Percentiles rank a stretch among this genome's conserved stretches.
phyloP scores from a whole-genome alignment of 345 rosid species.

The Eucalyptus viminalis region DNA sequence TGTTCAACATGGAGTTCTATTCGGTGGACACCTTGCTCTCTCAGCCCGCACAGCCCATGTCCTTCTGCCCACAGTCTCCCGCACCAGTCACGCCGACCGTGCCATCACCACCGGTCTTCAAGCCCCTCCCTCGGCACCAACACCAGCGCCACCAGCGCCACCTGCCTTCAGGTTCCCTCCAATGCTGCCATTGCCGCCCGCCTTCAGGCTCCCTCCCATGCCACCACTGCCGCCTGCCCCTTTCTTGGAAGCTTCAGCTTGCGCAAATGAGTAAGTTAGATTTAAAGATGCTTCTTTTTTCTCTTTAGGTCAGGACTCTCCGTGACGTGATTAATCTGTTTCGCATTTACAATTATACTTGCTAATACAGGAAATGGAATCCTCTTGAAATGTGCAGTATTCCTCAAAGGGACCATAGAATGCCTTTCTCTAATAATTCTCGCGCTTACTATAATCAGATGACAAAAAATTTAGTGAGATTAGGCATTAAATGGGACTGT shows the following conservation, averaged over 20 bases:
- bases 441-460: background rate
- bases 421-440: background rate
- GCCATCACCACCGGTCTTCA: conserved; percentile 33
- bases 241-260: conserved; percentile 62
- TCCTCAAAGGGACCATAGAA: background rate
- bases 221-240: conserved; percentile 38
- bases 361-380: background rate
- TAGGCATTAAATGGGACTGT: background rate
- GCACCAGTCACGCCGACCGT: conserved; percentile 10
- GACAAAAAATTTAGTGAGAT: background rate
- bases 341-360: background rate
- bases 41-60: conserved; percentile 56
- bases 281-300: background rate
- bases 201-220: conserved; percentile 33
- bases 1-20: conserved; percentile 49
- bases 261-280: conserved; percentile 61
- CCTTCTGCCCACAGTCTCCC: conserved; percentile 32
- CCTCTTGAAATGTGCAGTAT: background rate
- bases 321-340: background rate
- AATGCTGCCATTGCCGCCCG: conserved; percentile 30
- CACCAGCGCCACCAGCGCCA: background rate
- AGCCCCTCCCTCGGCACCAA: background rate
- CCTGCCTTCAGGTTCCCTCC: background rate
- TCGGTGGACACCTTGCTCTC: conserved; percentile 49
- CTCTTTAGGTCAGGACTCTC: background rate